Conservation (phyloP, 176 grass and related monocot species). For the Dendrocalamus sinicus region DNA sequence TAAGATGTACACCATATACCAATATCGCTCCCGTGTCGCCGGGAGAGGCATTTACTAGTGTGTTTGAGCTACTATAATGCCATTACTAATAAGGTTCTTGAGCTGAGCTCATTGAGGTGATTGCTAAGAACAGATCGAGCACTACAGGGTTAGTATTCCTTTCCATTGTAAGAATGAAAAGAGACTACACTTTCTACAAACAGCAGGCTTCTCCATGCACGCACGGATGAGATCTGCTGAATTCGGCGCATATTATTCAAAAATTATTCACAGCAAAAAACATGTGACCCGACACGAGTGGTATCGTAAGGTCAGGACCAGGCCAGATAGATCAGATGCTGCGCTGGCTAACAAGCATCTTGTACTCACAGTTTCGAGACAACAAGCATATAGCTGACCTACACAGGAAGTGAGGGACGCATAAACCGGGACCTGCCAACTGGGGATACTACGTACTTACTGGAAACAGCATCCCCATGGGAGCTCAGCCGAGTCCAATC, state of each 20-base stretch:
- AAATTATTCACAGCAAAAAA: conserved; percentile 2
- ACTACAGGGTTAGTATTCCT: not conserved
- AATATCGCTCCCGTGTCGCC: not conserved
- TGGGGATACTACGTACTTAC: not conserved
- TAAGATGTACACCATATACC: conserved; percentile 21
- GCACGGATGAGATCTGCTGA: not conserved
- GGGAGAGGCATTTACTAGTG: conserved; percentile 12
- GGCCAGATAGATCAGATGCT: not conserved
- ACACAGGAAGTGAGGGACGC: not conserved
- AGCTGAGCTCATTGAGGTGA: not conserved
- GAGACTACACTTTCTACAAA: not conserved
- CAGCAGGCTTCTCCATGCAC: not conserved
- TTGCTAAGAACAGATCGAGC: not conserved
- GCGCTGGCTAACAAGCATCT: conserved; percentile 21
- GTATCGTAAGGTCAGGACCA: conserved; percentile 33
- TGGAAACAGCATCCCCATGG: conserved; percentile 30
- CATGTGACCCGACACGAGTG: conserved; percentile 1
- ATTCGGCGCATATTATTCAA: conserved; percentile 1
- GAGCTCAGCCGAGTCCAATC: not conserved
- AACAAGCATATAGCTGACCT: no score
- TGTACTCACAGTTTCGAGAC: not conserved
- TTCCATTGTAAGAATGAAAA: not conserved
- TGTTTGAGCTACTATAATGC: not conserved
- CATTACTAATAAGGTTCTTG: not conserved
- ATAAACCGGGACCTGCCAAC: not conserved